Base-by-base conservation (phyloP, 179 eudicot genomes). In the Corrigiola litoralis region DNA sequence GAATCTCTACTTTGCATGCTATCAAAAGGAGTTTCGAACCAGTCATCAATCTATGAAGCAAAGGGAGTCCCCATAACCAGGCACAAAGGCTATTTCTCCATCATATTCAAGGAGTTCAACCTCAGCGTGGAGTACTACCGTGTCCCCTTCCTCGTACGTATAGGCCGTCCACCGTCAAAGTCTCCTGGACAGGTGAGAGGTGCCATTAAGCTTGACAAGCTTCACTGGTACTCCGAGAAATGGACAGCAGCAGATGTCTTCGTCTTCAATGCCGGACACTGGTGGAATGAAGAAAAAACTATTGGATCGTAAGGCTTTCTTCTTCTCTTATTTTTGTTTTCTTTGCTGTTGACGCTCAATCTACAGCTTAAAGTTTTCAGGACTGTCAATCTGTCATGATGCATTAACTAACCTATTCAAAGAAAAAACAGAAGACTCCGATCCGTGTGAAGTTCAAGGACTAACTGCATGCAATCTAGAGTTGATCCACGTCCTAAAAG, bases 261-360 rank as follows among this genome's bases (percentile, higher is more conserved):
- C 13, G 72, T 90, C 18, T 94, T 94, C 80, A 90, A 81, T 53
- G 74, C 80, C 5, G 96, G 97, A 6, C 99, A 94, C 29, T 94
- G 99, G 99, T 94, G 99, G 99, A 90, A 86, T 68, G 61, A 80
- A 6, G 92, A 82, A 27, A 94, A 94, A 72, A 94, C 97, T 0
- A 14, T 63, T 2, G 77, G 78, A 34, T 41, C 70, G 96, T 88
- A 81, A 8, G 83, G 11, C 32, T 32, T 31, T 10, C 23, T 47
- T 31, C n/a, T 21, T 5, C 48, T 29, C 38, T 41, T 55, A 24
- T 14, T 53, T n/a, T 48, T 24, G 36, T 54, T 63, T 51, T 14
- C 18, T 11, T 11, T 13, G 13, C 44, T 5, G 5, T 38, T 4
- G 2, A 16, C 44, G 1, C 9, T 42, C 5, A 41, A 41, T 13